Percentiles rank a stretch among this genome's conserved stretches.
These are phyloP conservation scores for Cryphonectria japonica DNA, from an alignment of 2,329 filamentous ascomycete genomes.

Conservation along the genomic window DNA sequence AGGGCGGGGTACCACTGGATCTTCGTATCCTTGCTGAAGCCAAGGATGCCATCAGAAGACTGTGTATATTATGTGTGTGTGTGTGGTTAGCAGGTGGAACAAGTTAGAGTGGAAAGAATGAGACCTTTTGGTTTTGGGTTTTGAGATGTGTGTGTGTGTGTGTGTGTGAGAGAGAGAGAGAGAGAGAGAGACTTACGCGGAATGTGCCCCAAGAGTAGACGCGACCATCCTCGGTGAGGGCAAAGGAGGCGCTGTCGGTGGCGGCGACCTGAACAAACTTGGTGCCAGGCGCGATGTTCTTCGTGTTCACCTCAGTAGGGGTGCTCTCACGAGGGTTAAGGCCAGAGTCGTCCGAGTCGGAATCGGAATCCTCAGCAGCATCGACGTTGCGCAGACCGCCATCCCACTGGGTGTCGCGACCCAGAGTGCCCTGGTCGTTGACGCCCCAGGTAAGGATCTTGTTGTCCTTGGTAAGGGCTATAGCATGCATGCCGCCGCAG, in stretches of 20 bases:
- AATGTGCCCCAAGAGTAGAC: constrained; percentile 89
- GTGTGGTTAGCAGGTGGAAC: constrained; percentile 21
- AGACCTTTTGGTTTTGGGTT: too few species aligned
- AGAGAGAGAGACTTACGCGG: constrained; percentile 47
- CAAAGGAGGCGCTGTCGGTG: constrained; percentile 76
- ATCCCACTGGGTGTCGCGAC: constrained; percentile 69
- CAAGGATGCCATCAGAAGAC: constrained; percentile 54
- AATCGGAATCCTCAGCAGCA: constrained; percentile 49
- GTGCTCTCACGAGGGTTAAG: constrained; percentile 67
- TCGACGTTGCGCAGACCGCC: constrained; percentile 59
- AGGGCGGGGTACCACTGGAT: constrained; percentile 56
- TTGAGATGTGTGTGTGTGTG: too few species aligned
- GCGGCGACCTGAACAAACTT: constrained; percentile 65
- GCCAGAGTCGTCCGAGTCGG: constrained; percentile 43
- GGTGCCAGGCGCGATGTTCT: constrained; percentile 35
- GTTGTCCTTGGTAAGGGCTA: constrained; percentile 78
- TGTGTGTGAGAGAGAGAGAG: too few species aligned
- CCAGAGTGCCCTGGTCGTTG: constrained; percentile 82
- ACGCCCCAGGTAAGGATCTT: constrained; percentile 86
- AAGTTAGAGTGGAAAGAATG: neutral
- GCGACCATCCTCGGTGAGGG: constrained; percentile 72
- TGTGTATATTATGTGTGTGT: constrained; percentile 17
- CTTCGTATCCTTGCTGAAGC: constrained; percentile 36
- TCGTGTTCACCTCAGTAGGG: constrained; percentile 61
- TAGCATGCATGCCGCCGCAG: constrained; percentile 80